phyloP scores from a whole-genome alignment of 257 asterid species.

The Fraxinus cuspidata region DNA sequence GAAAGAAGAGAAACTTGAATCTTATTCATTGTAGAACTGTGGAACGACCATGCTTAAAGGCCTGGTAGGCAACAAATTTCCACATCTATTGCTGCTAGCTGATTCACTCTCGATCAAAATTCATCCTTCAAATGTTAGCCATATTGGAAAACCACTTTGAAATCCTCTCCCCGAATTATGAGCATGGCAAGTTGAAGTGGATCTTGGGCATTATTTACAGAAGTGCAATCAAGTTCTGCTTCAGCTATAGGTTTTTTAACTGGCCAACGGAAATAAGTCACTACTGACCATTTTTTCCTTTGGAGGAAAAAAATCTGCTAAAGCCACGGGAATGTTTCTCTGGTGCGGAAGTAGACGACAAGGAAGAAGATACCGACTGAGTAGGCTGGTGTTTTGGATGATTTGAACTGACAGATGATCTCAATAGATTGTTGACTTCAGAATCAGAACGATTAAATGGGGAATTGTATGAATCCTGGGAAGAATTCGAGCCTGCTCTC shows the following conservation, averaged over 20 bases:
- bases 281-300: slow-evolving; percentile 53
- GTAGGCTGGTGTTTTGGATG: slow-evolving; percentile 55
- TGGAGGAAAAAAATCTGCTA: slow-evolving; percentile 82
- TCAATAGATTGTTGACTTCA: slow-evolving; percentile 51
- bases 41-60: not conserved
- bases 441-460: slow-evolving; percentile 56
- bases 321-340: slow-evolving; percentile 78
- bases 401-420: slow-evolving; percentile 55
- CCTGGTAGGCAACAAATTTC: not conserved
- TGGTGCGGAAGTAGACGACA: slow-evolving; percentile 60
- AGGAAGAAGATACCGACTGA: slow-evolving; percentile 58
- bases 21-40: not conserved
- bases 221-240: slow-evolving; percentile 17
- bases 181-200: slow-evolving; percentile 7
- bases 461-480: slow-evolving; percentile 41
- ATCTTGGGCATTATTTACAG: slow-evolving; percentile 42
- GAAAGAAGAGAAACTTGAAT: not conserved
- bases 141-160: slow-evolving; percentile 2
- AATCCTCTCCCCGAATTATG: slow-evolving; percentile 20
- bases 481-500: slow-evolving; percentile 57
- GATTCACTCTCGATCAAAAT: not conserved
- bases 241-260: slow-evolving; percentile 24
- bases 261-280: slow-evolving; percentile 18
- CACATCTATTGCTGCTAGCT: not conserved
- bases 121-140: not conserved